Evolutionary conservation across 2,329 filamentous ascomycete genomes (phyloP).

Genomic region (Sordariomycetes sp.): DNA sequence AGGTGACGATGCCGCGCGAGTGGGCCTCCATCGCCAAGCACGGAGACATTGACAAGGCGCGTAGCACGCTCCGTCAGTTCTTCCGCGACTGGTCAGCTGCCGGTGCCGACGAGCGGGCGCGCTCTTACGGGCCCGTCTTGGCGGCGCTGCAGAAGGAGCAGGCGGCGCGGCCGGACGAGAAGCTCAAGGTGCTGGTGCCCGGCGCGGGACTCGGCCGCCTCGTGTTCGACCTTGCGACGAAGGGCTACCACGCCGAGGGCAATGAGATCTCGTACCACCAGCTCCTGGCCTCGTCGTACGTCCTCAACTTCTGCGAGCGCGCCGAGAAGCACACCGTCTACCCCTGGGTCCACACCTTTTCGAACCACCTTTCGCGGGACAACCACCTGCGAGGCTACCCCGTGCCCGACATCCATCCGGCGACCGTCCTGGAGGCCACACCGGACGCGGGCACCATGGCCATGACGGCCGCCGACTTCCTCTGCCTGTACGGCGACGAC

Average conservation of each 20-base stretch:
- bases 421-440: slow-evolving; percentile 29
- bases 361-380: slow-evolving; percentile 61
- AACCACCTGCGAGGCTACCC: slow-evolving; percentile 63
- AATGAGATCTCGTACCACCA: slow-evolving; percentile 98
- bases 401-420: slow-evolving; percentile 73
- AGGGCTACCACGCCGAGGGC: slow-evolving; percentile 66
- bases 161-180: slow-evolving; percentile 11
- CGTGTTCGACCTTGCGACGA: slow-evolving; percentile 70
- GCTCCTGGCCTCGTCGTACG: slow-evolving; percentile 69
- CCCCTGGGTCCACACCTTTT: slow-evolving; percentile 81
- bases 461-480: slow-evolving; percentile 89
- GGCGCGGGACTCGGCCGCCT: slow-evolving; percentile 81
- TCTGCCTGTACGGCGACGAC: slow-evolving; percentile 63
- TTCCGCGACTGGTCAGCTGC: slow-evolving; percentile 88
- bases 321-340: slow-evolving; percentile 59
- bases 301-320: slow-evolving; percentile 53
- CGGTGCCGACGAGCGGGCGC: slow-evolving; percentile 59
- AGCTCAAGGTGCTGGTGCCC: slow-evolving; percentile 63
- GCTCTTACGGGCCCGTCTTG: slow-evolving; percentile 65
- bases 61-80: slow-evolving; percentile 84
- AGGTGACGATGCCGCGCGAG: slow-evolving; percentile 38
- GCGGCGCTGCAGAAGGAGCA: slow-evolving; percentile 32
- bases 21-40: slow-evolving; percentile 62
- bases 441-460: slow-evolving; percentile 53
- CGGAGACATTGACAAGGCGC: slow-evolving; percentile 75